Conservation (phyloP, 805 yeast species). For the Candida namnaoensis region DNA sequence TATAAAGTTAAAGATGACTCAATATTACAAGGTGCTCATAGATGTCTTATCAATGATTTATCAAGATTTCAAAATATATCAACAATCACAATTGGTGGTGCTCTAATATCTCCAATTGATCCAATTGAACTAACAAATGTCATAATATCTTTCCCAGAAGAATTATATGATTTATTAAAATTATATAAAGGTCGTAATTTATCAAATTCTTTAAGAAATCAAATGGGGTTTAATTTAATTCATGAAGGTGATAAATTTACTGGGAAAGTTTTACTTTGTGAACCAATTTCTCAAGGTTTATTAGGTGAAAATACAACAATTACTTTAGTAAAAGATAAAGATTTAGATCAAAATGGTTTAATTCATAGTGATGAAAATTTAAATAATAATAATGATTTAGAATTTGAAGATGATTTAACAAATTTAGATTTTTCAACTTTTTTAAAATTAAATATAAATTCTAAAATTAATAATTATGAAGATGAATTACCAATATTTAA, state of each 20-base stretch:
- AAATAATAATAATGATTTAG: no score
- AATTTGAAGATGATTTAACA: no score
- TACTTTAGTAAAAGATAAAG: slow-evolving; percentile 33
- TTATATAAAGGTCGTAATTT: slow-evolving; percentile 9
- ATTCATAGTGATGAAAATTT: not conserved
- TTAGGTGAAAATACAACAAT: slow-evolving; percentile 39
- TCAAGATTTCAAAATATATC: slow-evolving; percentile 5
- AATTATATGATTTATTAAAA: slow-evolving; percentile 10
- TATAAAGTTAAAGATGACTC: slow-evolving; percentile 3
- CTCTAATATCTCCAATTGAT: slow-evolving; percentile 5
- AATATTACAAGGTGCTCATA: slow-evolving; percentile 4
- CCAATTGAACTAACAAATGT: slow-evolving; percentile 10
- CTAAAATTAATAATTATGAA: no score
- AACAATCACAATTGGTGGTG: slow-evolving; percentile 13
- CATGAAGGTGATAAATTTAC: slow-evolving; percentile 11
- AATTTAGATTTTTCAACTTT: no score
- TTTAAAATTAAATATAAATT: no score
- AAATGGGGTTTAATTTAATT: slow-evolving; percentile 5
- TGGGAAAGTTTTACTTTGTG: slow-evolving; percentile 52
- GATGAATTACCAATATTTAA: no score
- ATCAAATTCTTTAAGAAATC: slow-evolving; percentile 2
- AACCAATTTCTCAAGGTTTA: slow-evolving; percentile 67
- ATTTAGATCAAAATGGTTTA: not conserved
- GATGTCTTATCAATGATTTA: slow-evolving; percentile 2
- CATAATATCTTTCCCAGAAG: slow-evolving; percentile 14